phyloP scores from a whole-genome alignment of 257 asterid genomes.

The Sherardia arvensis region DNA sequence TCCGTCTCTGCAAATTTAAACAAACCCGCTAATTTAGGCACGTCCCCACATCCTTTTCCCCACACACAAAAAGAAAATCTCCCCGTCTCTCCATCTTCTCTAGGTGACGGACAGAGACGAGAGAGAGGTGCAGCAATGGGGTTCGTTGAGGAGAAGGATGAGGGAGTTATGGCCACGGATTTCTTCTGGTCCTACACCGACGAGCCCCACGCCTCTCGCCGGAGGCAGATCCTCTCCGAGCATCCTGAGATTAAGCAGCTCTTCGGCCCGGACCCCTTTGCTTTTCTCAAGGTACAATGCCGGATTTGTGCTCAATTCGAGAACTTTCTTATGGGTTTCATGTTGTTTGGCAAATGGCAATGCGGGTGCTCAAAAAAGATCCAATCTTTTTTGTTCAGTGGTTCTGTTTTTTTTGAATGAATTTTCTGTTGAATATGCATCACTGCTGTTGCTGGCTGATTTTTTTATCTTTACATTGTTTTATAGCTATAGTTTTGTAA shows the following conservation, averaged over 20 bases:
- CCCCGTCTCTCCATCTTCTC: background rate
- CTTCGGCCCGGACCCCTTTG: constrained; percentile 87
- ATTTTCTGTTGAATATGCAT: background rate
- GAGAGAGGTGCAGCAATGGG: constrained; percentile 35
- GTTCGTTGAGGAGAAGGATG: constrained; percentile 29
- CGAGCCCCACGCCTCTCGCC: constrained; percentile 90
- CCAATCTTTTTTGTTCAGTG: constrained; percentile 1
- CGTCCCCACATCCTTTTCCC: background rate
- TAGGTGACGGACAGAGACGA: background rate
- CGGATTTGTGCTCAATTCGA: background rate
- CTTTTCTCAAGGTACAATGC: constrained; percentile 56
- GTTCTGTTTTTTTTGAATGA: background rate
- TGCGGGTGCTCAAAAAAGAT: background rate
- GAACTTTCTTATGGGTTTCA: background rate
- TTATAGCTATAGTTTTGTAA: no score
- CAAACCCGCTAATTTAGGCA: background rate
- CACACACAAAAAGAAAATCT: background rate
- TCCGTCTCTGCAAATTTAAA: background rate
- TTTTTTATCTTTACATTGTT: background rate
- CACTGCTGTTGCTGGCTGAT: background rate
- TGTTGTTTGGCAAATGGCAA: background rate
- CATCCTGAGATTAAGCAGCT: constrained; percentile 78
- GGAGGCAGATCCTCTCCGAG: constrained; percentile 77
- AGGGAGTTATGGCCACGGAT: constrained; percentile 67
- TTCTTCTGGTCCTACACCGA: constrained; percentile 92